Base-by-base conservation (phyloP, 176 grass and related monocot species). In the Musa schizocarpa region DNA sequence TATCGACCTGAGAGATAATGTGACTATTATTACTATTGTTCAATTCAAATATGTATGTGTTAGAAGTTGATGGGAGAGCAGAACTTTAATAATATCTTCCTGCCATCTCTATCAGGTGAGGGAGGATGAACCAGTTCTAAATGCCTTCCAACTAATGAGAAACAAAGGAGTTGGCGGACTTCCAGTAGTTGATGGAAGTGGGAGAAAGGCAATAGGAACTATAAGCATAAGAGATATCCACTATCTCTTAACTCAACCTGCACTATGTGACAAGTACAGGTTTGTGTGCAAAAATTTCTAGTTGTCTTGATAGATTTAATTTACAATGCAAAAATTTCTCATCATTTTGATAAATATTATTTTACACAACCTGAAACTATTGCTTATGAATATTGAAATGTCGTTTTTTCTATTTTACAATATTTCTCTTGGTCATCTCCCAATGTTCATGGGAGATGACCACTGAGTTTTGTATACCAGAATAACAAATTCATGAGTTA, bases 201-300 rank as follows among this genome's bases (percentile, higher is more conserved):
- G 90, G 50, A 74, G 77, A 34, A 74, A 85, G 67, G 86, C 81
- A 75, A 74, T 88, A 63, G 93, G 93, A 61, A 97, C 92, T 54
- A 93, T 97, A 75, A 97, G 93, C 67, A 90, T 97, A 43, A 97
- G 90, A 85, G 93, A 97, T 82, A 82, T 97, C 16, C 93, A 97
- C 43, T 97, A 90, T 85, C 93, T 97, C 83, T 75, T 97, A 63
- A 87, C 83, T 58, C 83, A 85, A 52, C 93, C 93, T 50, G 87
- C 88, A 77, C 88, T 97, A 70, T 93, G 90, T 77, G 92, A 85
- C 78, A 81, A 90, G 62, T 90, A 88, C 83, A 92, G 93, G 93
- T 96, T 19, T 22, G 19, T 9, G 17, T 16, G 13, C n/a, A n/a
- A 61, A 63, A 63, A 63, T 63, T 63, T 63, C 8, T 65, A 20